A percentile compares a stretch with the other conserved stretches of the same genome.
Conservation (phyloP, 805 yeast genomes). For the Alloascoidea africana region DNA sequence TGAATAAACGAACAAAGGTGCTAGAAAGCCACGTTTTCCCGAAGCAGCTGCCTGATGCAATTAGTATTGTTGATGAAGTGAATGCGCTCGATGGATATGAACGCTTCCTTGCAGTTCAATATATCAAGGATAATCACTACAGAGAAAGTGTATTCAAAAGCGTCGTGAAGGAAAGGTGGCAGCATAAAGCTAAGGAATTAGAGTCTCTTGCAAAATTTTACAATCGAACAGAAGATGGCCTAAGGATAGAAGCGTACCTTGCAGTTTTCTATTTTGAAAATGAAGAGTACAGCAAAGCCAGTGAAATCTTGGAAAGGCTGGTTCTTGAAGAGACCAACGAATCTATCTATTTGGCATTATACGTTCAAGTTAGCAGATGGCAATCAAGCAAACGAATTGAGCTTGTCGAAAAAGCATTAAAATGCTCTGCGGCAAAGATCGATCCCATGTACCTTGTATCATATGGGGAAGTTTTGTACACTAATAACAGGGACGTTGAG, state of each 20-base stretch:
- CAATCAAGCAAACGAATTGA: not conserved
- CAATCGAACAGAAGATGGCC: slow-evolving; percentile 1
- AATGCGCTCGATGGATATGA: not conserved
- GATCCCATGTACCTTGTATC: not conserved
- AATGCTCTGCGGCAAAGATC: not conserved
- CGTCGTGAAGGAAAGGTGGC: not conserved
- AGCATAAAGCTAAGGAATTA: not conserved
- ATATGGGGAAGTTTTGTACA: not conserved
- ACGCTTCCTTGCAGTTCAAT: not conserved
- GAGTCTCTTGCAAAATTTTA: not conserved
- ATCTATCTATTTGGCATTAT: not conserved
- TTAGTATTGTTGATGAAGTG: not conserved
- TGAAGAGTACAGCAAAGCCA: not conserved
- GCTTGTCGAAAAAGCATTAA: not conserved
- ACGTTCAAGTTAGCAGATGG: slow-evolving; percentile 1
- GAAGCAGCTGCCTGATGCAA: not conserved
- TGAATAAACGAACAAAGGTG: not conserved
- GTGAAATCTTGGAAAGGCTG: not conserved
- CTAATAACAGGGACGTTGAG: not conserved
- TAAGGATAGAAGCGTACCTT: not conserved
- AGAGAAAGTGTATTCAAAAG: slow-evolving; percentile 1
- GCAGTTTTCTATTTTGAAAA: not conserved
- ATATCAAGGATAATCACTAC: not conserved
- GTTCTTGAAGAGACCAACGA: not conserved
- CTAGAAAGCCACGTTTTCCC: not conserved